phyloP scores from a whole-genome alignment of 2,329 filamentous ascomycete species.

The Teratosphaeriaceae sp. region DNA sequence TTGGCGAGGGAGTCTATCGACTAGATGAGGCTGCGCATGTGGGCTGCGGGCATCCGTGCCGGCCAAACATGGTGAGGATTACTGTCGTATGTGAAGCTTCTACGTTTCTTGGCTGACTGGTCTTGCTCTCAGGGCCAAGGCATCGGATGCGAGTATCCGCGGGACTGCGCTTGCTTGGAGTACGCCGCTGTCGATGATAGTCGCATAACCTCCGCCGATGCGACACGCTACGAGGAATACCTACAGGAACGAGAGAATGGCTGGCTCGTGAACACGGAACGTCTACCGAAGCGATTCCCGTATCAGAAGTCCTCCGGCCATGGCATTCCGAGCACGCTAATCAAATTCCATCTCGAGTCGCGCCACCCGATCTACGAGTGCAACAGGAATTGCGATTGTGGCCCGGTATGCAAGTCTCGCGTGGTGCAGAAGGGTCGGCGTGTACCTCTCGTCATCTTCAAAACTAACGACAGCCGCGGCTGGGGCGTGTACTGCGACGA shows the following conservation, averaged over 20 bases:
- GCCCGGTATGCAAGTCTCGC: constrained; percentile 60
- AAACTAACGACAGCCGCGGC: constrained; percentile 59
- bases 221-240: constrained; percentile 12
- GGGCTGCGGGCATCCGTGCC: constrained; percentile 58
- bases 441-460: constrained; percentile 69
- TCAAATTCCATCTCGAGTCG: constrained; percentile 37
- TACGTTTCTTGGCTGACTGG: no score
- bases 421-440: constrained; percentile 68
- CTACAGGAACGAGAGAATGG: constrained; percentile 15
- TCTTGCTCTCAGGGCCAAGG: no score
- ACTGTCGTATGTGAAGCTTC: neutral
- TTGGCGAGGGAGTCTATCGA: constrained; percentile 53
- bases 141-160: constrained; percentile 56
- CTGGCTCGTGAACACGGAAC: constrained; percentile 25
- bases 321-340: constrained; percentile 15
- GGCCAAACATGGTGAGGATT: constrained; percentile 39
- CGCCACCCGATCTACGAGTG: constrained; percentile 67
- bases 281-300: constrained; percentile 50
- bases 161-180: constrained; percentile 61
- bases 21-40: constrained; percentile 53
- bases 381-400: constrained; percentile 63
- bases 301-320: constrained; percentile 42
- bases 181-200: constrained; percentile 48
- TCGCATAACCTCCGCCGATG: constrained; percentile 24
- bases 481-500: constrained; percentile 68